These are phyloP conservation scores for Hypoxylon sp. DNA, from an alignment of 2,329 filamentous ascomycete species.

Conservation along the genomic window DNA sequence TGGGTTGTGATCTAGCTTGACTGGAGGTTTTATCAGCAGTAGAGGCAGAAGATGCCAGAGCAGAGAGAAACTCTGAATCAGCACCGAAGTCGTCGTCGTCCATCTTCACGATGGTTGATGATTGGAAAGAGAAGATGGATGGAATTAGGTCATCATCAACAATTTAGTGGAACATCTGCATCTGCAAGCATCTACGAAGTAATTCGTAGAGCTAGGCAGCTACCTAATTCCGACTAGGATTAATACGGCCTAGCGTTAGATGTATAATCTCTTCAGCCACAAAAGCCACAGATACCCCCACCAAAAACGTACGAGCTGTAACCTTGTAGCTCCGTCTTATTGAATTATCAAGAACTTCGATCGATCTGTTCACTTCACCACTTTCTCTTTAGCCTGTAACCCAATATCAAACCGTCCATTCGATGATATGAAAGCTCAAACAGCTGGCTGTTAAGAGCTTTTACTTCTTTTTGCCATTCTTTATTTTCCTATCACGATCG, in stretches of 20 bases:
- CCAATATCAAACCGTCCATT: constrained; percentile 8
- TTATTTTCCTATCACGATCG: constrained; percentile 12
- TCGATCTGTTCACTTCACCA: constrained; percentile 28
- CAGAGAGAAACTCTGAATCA: constrained; percentile 53
- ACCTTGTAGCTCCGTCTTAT: constrained; percentile 10
- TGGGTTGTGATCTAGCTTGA: constrained; percentile 38
- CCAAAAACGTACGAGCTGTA: constrained; percentile 1
- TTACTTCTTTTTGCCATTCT: constrained; percentile 4
- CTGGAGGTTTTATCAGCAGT: constrained; percentile 32
- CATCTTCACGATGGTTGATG: constrained; percentile 39
- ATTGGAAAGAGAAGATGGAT: neutral
- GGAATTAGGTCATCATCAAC: neutral
- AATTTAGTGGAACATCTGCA: neutral
- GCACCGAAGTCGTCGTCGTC: constrained; percentile 58
- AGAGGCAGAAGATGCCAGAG: constrained; percentile 46
- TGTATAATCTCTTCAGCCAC: constrained; percentile 15
- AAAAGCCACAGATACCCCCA: constrained; percentile 5
- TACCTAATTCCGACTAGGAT: constrained; percentile 9
- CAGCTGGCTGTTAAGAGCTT: constrained; percentile 46
- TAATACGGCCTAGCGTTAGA: constrained; percentile 10
- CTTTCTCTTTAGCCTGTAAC: constrained; percentile 31
- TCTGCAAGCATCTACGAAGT: constrained; percentile 5
- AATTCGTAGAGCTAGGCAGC: too few species aligned
- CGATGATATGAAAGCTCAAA: constrained; percentile 32
- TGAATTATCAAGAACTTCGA: constrained; percentile 29